Base-by-base conservation (phyloP, 148 eudicot genomes). In the Rhododendron ferrugineum region DNA sequence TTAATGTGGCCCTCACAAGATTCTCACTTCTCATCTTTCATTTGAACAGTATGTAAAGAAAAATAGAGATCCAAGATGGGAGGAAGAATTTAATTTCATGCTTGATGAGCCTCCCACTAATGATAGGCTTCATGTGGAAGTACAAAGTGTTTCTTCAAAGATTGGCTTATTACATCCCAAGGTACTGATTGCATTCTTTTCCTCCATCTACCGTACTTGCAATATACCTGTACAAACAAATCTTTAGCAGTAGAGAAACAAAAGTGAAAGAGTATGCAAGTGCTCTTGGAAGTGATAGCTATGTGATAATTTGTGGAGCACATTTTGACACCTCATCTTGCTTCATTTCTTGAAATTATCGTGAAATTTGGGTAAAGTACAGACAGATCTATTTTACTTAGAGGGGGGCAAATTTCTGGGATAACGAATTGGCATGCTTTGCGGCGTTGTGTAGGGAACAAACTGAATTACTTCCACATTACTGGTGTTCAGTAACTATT, bases 11-110 rank as follows among this genome's bases (percentile, higher is more conserved):
- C 81, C 66, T 80, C 62, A 2, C 34, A n/a, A 77, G 56, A 10
- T 37, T 82, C n/a, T 40, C 8, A 56, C 76, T 50, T 82, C n/a
- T 49, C 8, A 56, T 82, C 58, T 73, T 79, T 82, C 11, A 16
- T 85, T 84, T 79, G n/a, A 56, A 76, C 66, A 91, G 93, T 46
- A 73, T 62, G 78, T 91, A 84, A 91, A 90, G 92, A 91, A 89
- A 42, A 90, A 86, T 49, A 89, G 92, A 68, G 90, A 90, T 88
- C 93, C 93, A 52, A 90, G 92, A 84, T 91, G 92, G 92, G 92
- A 86, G 16, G 93, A 91, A 79, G 93, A 91, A 88, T 91, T 91
- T 47, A 86, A 85, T 42, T 91, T 90, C 86, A 85, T 85, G 90
- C 84, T 91, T 84, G 92, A 90, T 32, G 93, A 91, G 85, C 93